Conservation (phyloP, 768 basidiomycete genomes). For the button mushroom (Agaricus bisporus) region DNA sequence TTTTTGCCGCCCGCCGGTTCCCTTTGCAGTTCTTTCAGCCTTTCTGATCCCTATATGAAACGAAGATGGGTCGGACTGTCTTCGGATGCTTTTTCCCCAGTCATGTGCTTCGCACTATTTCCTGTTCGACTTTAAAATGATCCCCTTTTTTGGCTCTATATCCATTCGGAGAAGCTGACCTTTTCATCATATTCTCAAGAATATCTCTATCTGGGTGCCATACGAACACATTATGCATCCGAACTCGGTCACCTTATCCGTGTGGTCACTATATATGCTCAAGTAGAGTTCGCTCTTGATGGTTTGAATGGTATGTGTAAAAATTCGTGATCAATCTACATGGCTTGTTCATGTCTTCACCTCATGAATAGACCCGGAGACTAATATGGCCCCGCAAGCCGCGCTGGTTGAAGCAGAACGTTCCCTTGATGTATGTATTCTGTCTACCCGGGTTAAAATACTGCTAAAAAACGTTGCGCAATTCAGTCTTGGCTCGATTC, state of each 20-base stretch:
- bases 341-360: conserved; percentile 3
- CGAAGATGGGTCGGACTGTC: neutral
- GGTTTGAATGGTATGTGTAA: conserved; percentile 37
- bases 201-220: conserved; percentile 59
- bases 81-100: conserved; percentile 4
- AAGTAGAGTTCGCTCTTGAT: conserved; percentile 52
- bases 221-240: conserved; percentile 55
- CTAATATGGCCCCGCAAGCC: conserved; percentile 25
- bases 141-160: conserved; percentile 13
- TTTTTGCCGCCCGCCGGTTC: conserved; percentile 10
- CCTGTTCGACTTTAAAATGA: conserved; percentile 14
- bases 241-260: conserved; percentile 77
- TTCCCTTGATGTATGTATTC: conserved; percentile 34
- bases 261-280: conserved; percentile 56
- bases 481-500: conserved; percentile 56
- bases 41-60: conserved; percentile 7
- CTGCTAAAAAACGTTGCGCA: conserved; percentile 8
- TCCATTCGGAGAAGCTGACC: conserved; percentile 10
- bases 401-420: conserved; percentile 37
- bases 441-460: conserved; percentile 10
- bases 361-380: conserved; percentile 26
- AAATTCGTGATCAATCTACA: conserved; percentile 13
- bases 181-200: conserved; percentile 34
- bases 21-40: conserved; percentile 4
- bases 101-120: conserved; percentile 1